Evolutionary conservation across 2,329 filamentous ascomycete species (phyloP), one percentile per base, ranked within the genome.

Genomic region (Furcasterigmium sp.): DNA sequence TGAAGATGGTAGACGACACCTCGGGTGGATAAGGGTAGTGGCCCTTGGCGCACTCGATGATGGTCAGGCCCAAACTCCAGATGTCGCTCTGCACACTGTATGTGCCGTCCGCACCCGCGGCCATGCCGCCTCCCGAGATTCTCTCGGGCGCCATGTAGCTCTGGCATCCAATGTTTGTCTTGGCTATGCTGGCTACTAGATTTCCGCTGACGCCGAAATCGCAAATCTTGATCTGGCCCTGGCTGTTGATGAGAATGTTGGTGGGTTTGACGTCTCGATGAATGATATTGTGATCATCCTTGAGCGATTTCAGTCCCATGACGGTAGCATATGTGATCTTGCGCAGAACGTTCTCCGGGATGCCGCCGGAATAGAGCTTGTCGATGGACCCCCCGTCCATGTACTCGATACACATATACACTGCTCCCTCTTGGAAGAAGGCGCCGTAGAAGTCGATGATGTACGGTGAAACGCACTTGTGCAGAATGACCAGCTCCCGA

Each of bases 371-470:
- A 62, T 98, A 98, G 11, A 98, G 69, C 64, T 96, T 96, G 72
- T 98, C 93, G 58, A 97, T 91, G 29, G 91, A 97, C 8, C 93
- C 93, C 37, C 93, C 93, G 60, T 98, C 91, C 93, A 98, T 98
- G 66, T 90, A 95, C 67, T 98, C 93, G 63, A 98, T 95, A 67
- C 93, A 98, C 63, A 98, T 97, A 65, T 98, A 98, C 2, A 98
- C 93, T 1, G 93, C 93, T 21, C 93, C 91, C 69, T 98, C 93
- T 60, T 98, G 93, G 73, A 96, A 98, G 63, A 98, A 98, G 5
- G 93, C 93, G 1, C 93, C 93, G 62, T 97, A 98, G 57, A 98
- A 98, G 60, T 98, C 91, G 63, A 98, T 93, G 53, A 98, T 97
- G 64, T 91, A 95, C 0, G 93, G 91, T 2, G 90, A 96, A 3